Evolutionary conservation across 495 filamentous ascomycete species (phyloP), one percentile per base, ranked within the genome.

Genomic region (Xylaria cubensis): DNA sequence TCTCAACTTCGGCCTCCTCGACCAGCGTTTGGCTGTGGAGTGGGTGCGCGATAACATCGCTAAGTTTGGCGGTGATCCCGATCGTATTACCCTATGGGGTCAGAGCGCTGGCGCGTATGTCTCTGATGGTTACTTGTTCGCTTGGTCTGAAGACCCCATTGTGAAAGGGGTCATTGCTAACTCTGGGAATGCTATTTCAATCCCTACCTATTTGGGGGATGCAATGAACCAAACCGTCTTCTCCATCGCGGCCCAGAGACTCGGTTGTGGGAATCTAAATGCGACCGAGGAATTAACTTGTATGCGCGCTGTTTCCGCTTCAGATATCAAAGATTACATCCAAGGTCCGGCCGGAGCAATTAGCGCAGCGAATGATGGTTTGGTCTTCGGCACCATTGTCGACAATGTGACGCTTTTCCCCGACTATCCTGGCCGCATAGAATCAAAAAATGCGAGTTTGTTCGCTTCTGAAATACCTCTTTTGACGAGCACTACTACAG

Each of bases 11-110:
- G 92, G 87, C 0, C 82, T 93, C 19, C 82, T 85, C 46, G 92
- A 93, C 75, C 90, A 92, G 72, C 84, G 88, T 0, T 76, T 89
- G 24, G 92, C 89, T 5, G 78, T 93, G 19, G 77, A 91, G 66
- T 93, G 92, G 92, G 85, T 93, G 15, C 83, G 90, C 64, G 83
- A 87, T 73, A 84, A 93, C 74, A 92, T 92, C 70, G 80, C 83
- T 67, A 80, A 85, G 4, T 92, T 94, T 72, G 90, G 91, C 7
- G 91, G 92, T 3, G 87, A 93, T 73, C 83, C 87, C 0, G 72
- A 78, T n/a, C 78, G 82, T 44, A 87, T 93, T 42, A 93, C 90
- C 0, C 82, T 93, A 3, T 87, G 87, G 77, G 91, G 91, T 29
- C 87, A 92, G 73, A 84, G 82, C 1, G 80, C 84, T 1, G 83